A percentile compares a stretch with the other conserved stretches of the same genome.
phyloP scores from a whole-genome alignment of 2,329 filamentous ascomycete species.

The Alternaria infectoria region DNA sequence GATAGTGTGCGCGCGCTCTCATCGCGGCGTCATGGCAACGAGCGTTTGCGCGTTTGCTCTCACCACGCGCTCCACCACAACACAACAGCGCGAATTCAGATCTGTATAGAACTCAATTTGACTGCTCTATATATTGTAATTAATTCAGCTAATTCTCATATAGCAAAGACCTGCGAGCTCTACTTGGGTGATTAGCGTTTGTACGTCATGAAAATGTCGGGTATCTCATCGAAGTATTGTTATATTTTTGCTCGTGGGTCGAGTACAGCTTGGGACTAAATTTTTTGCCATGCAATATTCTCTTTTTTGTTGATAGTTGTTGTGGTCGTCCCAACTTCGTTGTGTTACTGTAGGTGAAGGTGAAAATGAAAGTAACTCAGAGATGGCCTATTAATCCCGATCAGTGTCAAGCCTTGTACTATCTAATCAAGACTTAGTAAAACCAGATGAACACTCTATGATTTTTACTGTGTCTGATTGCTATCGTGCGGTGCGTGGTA shows the following conservation, averaged over 20 bases:
- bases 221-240: background rate
- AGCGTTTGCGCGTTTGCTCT: background rate
- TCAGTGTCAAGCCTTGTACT: too few relatives aligned
- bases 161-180: background rate
- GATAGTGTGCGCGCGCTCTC: background rate
- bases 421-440: too few relatives aligned
- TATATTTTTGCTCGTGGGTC: background rate
- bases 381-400: too few relatives aligned
- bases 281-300: too few relatives aligned
- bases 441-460: too few relatives aligned
- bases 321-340: rapidly evolving
- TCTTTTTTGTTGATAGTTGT: background rate
- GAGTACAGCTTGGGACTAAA: background rate
- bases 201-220: background rate
- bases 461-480: too few relatives aligned
- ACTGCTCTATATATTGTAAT: background rate
- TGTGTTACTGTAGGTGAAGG: background rate
- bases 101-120: background rate
- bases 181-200: background rate
- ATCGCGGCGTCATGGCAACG: background rate
- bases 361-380: too few relatives aligned
- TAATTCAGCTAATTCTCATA: background rate
- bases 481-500: too few relatives aligned
- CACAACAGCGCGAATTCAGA: background rate
- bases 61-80: background rate